Evolutionary conservation across 2,329 filamentous ascomycete species (phyloP).

Genomic region (Talaromyces atroroseus): DNA sequence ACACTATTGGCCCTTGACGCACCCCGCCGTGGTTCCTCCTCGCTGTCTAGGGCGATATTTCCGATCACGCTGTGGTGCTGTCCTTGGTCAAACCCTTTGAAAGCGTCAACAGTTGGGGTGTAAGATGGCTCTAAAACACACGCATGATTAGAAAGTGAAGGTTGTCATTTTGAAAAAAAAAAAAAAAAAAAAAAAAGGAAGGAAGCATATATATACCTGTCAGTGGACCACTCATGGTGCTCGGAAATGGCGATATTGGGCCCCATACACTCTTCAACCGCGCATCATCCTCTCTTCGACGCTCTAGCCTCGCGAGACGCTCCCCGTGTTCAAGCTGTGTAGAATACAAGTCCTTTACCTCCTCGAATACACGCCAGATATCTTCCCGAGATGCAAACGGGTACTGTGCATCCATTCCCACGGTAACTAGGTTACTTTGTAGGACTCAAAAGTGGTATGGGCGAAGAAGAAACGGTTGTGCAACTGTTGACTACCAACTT

Average conservation of each 20-base stretch:
- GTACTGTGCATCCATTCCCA: conserved; percentile 58
- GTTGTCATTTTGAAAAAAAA: neutral
- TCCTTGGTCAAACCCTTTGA: conserved; percentile 81
- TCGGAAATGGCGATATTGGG: conserved; percentile 80
- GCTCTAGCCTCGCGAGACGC: conserved; percentile 56
- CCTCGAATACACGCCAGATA: conserved; percentile 59
- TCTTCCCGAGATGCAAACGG: conserved; percentile 60
- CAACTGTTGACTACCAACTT: neutral
- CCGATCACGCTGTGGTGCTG: conserved; percentile 74
- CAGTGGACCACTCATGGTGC: conserved; percentile 72
- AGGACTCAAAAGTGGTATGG: too few species aligned
- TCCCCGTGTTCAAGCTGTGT: conserved; percentile 58
- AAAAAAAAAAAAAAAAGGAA: too few species aligned
- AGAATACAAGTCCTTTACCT: conserved; percentile 57
- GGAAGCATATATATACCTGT: conserved; percentile 58
- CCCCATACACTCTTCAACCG: conserved; percentile 81
- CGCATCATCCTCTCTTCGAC: conserved; percentile 58
- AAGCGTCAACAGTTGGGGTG: conserved; percentile 74
- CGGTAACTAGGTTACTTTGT: conserved; percentile 2
- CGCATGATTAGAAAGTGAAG: conserved; percentile 3
- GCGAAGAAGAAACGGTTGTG: neutral
- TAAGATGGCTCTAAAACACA: conserved; percentile 63
- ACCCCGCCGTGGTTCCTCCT: conserved; percentile 78
- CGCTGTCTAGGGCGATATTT: conserved; percentile 76
- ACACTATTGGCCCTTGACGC: conserved; percentile 94